These are phyloP conservation scores for Musa troglodytarum DNA, from an alignment of 176 grass and related monocot species.

Conservation along the genomic window DNA sequence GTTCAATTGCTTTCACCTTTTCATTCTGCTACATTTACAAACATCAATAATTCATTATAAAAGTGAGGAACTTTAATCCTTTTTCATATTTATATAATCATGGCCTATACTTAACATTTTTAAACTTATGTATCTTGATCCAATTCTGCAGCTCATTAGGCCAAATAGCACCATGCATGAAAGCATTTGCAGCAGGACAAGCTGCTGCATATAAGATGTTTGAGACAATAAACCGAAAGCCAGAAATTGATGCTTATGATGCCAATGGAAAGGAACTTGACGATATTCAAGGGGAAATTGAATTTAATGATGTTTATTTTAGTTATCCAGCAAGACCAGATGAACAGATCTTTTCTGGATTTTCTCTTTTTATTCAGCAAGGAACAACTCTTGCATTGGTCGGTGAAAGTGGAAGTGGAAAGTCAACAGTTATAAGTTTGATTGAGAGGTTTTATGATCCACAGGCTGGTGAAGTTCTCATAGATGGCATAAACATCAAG, in stretches of 20 bases:
- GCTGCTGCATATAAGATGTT: slow-evolving; percentile 92
- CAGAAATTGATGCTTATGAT: slow-evolving; percentile 63
- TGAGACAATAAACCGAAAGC: slow-evolving; percentile 79
- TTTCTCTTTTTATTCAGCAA: slow-evolving; percentile 50
- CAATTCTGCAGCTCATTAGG: slow-evolving; percentile 59
- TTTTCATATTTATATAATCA: no score
- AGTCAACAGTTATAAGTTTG: slow-evolving; percentile 75
- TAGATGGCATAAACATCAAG: slow-evolving; percentile 65
- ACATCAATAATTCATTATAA: no score
- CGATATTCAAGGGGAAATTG: slow-evolving; percentile 74
- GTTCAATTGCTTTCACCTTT: neutral
- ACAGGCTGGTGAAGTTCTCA: slow-evolving; percentile 50
- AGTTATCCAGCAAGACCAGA: slow-evolving; percentile 71
- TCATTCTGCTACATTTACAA: neutral
- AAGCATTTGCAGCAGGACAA: slow-evolving; percentile 72
- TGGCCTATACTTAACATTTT: no score
- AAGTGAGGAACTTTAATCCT: no score
- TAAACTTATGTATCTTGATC: neutral
- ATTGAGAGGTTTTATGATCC: slow-evolving; percentile 87
- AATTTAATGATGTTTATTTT: slow-evolving; percentile 68
- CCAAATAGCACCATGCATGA: slow-evolving; percentile 75
- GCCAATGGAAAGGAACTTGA: slow-evolving; percentile 45
- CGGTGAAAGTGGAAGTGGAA: slow-evolving; percentile 81
- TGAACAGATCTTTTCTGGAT: slow-evolving; percentile 71
- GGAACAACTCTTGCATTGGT: slow-evolving; percentile 65